Evolutionary conservation across 805 yeast species (phyloP), one percentile per base, ranked within the genome.

Genomic region (Cyberlindnera galapagoensis): DNA sequence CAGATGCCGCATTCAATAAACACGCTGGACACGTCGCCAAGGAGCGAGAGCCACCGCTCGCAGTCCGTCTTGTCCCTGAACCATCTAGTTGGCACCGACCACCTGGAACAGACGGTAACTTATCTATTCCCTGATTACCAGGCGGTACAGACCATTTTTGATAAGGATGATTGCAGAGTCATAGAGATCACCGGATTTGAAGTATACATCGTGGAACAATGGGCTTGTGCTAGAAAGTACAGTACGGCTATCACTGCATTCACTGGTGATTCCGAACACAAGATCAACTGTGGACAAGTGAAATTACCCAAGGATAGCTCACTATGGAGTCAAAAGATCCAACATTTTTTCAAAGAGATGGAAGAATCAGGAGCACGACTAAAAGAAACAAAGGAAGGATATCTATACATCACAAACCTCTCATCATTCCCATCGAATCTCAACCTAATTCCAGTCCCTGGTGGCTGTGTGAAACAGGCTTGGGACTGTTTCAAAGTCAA

Each of bases 121-220:
- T 63, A 54, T 30, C 42, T 66, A 3, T 60, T 79, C 28, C 83
- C 85, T 0, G 86, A 80, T 48, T 60, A 69, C 35, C 65, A 67
- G 33, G 79, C 80, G 0, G 60, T 75, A 14, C 63, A 65, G 21
- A 57, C 62, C 28, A 58, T 77, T 31, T 60, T 61, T 36, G 57
- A 63, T 37, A 46, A 57, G 10, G 52, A 55, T 28, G 56, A 63
- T 38, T 72, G 67, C 21, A 72, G 71, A 28, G 67, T 64, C 33
- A 56, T 76, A 5, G 59, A 57, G 8, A 63, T 80, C 16, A 47
- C 63, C 2, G 97, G 98, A 2, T 86, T 81, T 52, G 97, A 92
- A 56, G 71, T 83, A 11, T 92, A 92, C 54, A 65, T 92, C 23
- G 95, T 90, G 9, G 97, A 92, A 54, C 97, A 90, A 56, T 92